Evolutionary conservation across 352 stramenopile species (phyloP).

Genomic region (Sclerospora graminicola): DNA sequence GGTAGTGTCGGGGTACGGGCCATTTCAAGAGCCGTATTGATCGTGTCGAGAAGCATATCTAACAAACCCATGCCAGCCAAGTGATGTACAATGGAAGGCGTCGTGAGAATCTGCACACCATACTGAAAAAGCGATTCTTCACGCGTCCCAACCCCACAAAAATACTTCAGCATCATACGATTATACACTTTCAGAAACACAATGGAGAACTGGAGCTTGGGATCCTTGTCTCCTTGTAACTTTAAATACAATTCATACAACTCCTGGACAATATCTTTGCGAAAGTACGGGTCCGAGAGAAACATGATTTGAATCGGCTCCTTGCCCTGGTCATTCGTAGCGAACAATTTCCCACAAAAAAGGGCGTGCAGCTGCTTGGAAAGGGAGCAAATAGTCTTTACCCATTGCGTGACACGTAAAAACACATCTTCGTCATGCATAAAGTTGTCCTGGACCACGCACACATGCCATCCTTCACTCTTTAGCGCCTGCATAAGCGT

Average conservation of each 20-base stretch:
- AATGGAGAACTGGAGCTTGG: slow-evolving; percentile 90
- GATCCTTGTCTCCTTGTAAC: slow-evolving; percentile 89
- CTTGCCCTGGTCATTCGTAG: slow-evolving; percentile 23
- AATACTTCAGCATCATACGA: slow-evolving; percentile 82
- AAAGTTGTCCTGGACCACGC: slow-evolving; percentile 58
- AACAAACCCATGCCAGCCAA: slow-evolving; percentile 51
- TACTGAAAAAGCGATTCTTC: slow-evolving; percentile 88
- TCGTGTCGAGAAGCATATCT: slow-evolving; percentile 68
- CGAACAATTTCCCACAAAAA: slow-evolving; percentile 67
- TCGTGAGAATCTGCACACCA: slow-evolving; percentile 91
- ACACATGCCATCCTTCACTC: slow-evolving; percentile 75
- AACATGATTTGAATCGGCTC: slow-evolving; percentile 87
- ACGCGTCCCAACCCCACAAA: slow-evolving; percentile 82
- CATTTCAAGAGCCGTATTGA: slow-evolving; percentile 65
- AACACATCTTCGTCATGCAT: slow-evolving; percentile 63
- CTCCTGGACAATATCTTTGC: slow-evolving; percentile 86
- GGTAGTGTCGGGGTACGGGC: slow-evolving; percentile 29
- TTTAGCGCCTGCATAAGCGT: slow-evolving; percentile 75
- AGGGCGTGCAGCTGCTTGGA: slow-evolving; percentile 51
- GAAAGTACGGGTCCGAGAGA: slow-evolving; percentile 90
- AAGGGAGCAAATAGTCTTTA: slow-evolving; percentile 50
- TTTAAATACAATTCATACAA: slow-evolving; percentile 93
- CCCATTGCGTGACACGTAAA: slow-evolving; percentile 58
- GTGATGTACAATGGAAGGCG: slow-evolving; percentile 77
- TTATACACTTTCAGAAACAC: slow-evolving; percentile 82